Percentiles rank a stretch among this genome's conserved stretches.
Evolutionary conservation across 1,139 yeast genomes (phyloP).

Genomic region (Sugiyamaella grinbergsii): DNA sequence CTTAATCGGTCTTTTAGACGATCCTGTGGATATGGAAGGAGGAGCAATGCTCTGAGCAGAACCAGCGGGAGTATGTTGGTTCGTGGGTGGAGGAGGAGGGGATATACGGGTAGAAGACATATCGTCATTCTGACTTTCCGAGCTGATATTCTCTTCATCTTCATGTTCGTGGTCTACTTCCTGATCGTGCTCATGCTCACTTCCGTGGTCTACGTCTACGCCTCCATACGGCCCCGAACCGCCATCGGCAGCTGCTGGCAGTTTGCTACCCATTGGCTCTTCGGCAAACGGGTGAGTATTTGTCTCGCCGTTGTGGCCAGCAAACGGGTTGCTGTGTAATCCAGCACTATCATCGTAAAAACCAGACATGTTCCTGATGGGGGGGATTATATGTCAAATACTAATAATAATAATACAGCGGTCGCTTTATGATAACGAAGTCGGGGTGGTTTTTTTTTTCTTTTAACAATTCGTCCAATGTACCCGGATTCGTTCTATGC

Average conservation of each 20-base stretch:
- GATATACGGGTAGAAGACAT: conserved; percentile 10
- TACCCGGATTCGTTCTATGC: no score
- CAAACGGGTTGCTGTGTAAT: conserved; percentile 23
- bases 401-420: no score
- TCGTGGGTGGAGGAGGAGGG: conserved; percentile 1
- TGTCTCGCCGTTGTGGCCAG: conserved; percentile 17
- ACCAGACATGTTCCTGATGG: conserved; percentile 10
- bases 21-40: conserved; percentile 10
- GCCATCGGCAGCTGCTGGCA: not conserved
- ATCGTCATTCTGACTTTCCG: conserved; percentile 1
- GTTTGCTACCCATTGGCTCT: conserved; percentile 1
- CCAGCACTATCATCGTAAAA: conserved; percentile 21
- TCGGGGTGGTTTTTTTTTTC: no score
- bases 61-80: not conserved
- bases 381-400: no score
- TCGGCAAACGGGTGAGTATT: conserved; percentile 9
- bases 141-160: not conserved
- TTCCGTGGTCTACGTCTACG: conserved; percentile 9
- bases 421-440: no score
- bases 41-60: not conserved
- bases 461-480: no score
- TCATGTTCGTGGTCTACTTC: conserved; percentile 1
- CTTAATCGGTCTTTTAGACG: conserved; percentile 25
- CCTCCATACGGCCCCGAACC: conserved; percentile 3
- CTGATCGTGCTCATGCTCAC: conserved; percentile 9